Evolutionary conservation across 75 land plant species (phyloP).

Genomic region (Sequoiadendron giganteum): DNA sequence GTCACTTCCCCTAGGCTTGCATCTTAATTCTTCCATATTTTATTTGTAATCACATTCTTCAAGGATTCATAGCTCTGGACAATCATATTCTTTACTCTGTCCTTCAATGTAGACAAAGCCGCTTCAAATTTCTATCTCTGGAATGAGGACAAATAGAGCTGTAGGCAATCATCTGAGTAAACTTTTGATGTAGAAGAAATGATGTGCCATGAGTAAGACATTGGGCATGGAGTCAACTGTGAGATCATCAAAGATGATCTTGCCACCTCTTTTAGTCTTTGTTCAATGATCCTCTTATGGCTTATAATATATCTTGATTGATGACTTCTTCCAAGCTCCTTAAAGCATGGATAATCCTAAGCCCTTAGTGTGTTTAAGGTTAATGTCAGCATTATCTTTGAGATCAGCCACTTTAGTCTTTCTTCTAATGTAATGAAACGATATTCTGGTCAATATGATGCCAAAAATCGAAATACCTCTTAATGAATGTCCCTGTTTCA

Average conservation of each 20-base stretch:
- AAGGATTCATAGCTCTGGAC: neutral
- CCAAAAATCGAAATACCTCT: too few relatives aligned
- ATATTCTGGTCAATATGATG: too few relatives aligned
- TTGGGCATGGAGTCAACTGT: neutral
- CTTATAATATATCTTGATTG: too few relatives aligned
- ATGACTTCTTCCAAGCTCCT: too few relatives aligned
- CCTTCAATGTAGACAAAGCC: neutral
- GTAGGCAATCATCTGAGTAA: neutral
- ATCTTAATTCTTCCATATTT: neutral
- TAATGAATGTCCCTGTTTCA: too few relatives aligned
- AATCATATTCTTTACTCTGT: neutral
- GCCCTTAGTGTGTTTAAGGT: too few relatives aligned
- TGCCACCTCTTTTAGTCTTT: neutral
- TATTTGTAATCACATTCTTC: neutral
- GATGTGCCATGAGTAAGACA: neutral
- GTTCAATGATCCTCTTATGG: neutral
- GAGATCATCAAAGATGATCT: neutral
- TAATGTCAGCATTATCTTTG: too few relatives aligned
- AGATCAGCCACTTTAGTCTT: too few relatives aligned
- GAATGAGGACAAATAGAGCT: neutral
- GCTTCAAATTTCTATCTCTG: neutral
- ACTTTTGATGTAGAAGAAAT: neutral
- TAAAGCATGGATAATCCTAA: too few relatives aligned
- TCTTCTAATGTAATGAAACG: too few relatives aligned
- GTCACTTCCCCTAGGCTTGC: neutral